Base-by-base conservation (phyloP, 2,329 filamentous ascomycete species). In the Arthrobotrys conoides region DNA sequence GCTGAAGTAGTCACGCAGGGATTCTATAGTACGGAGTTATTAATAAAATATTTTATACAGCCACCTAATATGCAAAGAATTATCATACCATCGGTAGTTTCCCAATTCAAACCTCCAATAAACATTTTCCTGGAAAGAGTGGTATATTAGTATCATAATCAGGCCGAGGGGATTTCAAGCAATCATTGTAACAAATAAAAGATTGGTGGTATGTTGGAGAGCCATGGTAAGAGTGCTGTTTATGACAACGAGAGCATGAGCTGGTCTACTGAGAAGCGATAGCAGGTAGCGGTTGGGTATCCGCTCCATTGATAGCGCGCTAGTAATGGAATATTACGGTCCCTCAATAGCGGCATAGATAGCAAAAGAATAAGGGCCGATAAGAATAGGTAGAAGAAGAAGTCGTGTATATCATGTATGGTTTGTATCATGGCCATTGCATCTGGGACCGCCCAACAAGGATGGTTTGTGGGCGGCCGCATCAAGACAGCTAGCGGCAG, bases 101-200 rank as follows among this genome's bases (percentile, higher is more conserved):
- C 96, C 96, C 96, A 99, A 84, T 99, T 99, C 70, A 99, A 87
- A 48, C 96, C 96, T 83, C 96, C 96, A 85, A 99, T 99, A 83
- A 99, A 99, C 96, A 99, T 99, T 87, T 99, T 99, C 83, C 96
- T 99, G 86, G 83, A 80, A 82, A 82, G 78, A 27, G 18, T 49
- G 49, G 18, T 36, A 44, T 69, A 73, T 79, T 65, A 73, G 76
- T 72, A 59, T 61, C 14, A 33, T 30, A n/a, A 22, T 46, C 59
- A 49, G 61, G 18, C n/a, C 14, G 18, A 5, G 57, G 66, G 36
- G 22, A 65, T 53, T 27, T 53, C n/a, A 14, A 12, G 44, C 30
- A 33, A 38, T 20, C 22, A 46, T 48, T 38, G 16, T 41, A 61
- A 59, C 27, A 36, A 64, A 69, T 51, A 76, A 48, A 48, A 38